Evolutionary conservation across 805 yeast species (phyloP), one percentile per base, ranked within the genome.

Genomic region (Cyberlindnera xylosilytica): DNA sequence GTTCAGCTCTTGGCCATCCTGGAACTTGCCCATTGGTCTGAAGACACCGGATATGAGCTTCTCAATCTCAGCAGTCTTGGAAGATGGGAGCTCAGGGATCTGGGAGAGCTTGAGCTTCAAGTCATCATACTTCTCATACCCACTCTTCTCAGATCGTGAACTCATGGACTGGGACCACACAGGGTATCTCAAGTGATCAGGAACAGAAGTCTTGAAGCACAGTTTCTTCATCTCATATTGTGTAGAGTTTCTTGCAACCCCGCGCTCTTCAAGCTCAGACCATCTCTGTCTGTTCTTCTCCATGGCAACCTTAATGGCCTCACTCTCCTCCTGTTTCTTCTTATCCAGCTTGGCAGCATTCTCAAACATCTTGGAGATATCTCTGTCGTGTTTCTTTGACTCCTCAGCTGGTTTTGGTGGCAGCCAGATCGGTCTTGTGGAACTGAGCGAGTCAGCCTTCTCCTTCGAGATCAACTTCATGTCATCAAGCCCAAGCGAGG

Each of bases 381-480:
- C 83, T 30, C 63, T 59, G 35, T 76, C 69, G 56, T 83, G 91
- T 46, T 72, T 77, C 31, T 61, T 49, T 13, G 72, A 71, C 49
- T 84, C 90, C 13, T 61, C 60, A 4, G 61, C 51, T 18, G 75
- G 62, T 57, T 83, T 84, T 33, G 89, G 87, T 1, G 93, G 91
- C 33, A 84, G 62, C 71, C 81, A 78, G 3, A 73, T 64, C 9
- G 86, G 90, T 47, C 91, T 65, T 2, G 89, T 81, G 19, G 70
- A 66, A 1, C 81, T 63, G 13, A 71, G 51, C 34, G 66, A 50
- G 4, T 54, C 45, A 17, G 48, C 45, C 38, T 56, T 55, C 36
- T 52, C 60, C 39, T 46, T 44, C 1, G 88, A 81, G 1, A 83
- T 73, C 27, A 84, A 62, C 37, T 68, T 62, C 46, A 78, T 61